Conservation (phyloP, 306 rosid species). For the Vigna radiata region DNA sequence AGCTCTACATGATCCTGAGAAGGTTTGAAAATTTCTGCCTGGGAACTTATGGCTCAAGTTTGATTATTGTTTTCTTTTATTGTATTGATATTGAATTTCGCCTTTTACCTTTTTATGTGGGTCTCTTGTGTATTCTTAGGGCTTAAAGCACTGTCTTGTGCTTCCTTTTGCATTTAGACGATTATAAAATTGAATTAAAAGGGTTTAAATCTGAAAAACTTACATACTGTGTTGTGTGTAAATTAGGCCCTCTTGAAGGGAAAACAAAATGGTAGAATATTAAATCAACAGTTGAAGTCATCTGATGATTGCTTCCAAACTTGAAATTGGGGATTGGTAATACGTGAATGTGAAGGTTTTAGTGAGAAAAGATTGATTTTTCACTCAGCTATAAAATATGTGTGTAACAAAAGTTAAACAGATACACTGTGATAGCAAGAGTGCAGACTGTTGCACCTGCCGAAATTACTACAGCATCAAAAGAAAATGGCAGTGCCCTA, state of each 20-base stretch:
- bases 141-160: not conserved
- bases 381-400: too few relatives aligned
- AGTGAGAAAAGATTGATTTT: too few relatives aligned
- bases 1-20: constrained; percentile 91
- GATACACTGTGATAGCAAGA: too few relatives aligned
- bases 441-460: too few relatives aligned
- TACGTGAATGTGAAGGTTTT: too few relatives aligned
- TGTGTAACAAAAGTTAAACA: too few relatives aligned
- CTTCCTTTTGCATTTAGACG: not conserved
- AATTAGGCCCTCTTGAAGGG: not conserved
- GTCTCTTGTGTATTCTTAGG: too few relatives aligned
- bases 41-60: not conserved
- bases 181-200: not conserved
- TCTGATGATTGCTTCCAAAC: not conserved
- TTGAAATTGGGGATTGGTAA: not conserved
- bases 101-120: too few relatives aligned
- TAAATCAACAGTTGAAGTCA: not conserved
- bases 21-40: constrained; percentile 60
- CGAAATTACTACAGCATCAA: too few relatives aligned
- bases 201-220: not conserved
- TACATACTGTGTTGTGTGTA: not conserved
- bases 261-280: not conserved
- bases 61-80: not conserved
- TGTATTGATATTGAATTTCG: not conserved
- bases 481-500: too few relatives aligned